phyloP scores from a whole-genome alignment of 352 stramenopile species.

The Globisporangium apiculatum region DNA sequence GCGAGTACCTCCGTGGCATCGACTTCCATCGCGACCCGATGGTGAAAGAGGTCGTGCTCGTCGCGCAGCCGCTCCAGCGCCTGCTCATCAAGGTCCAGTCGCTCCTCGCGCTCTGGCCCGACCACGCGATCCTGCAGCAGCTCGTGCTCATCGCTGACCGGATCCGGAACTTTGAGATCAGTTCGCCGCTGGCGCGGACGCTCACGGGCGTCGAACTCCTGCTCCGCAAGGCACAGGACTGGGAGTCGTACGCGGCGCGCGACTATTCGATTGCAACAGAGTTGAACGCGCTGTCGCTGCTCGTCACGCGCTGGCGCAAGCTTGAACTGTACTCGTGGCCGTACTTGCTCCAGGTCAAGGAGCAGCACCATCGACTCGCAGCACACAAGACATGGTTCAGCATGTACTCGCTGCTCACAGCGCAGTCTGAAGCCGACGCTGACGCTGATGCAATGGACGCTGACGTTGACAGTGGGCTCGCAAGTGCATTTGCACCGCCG shows the following conservation, averaged over 20 bases:
- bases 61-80: conserved; percentile 79
- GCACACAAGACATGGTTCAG: conserved; percentile 85
- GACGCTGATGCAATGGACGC: not conserved
- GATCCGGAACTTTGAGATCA: conserved; percentile 86
- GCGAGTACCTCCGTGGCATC: conserved; percentile 70
- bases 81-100: conserved; percentile 88
- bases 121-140: conserved; percentile 95
- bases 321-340: conserved; percentile 98
- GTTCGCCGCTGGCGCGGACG: conserved; percentile 83
- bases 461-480: conserved; percentile 5
- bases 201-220: conserved; percentile 95
- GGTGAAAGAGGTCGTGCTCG: conserved; percentile 89
- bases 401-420: conserved; percentile 85
- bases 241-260: conserved; percentile 94
- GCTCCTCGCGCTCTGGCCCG: conserved; percentile 93
- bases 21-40: conserved; percentile 94
- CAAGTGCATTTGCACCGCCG: conserved; percentile 1
- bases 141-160: conserved; percentile 88
- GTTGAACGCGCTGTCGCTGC: conserved; percentile 85
- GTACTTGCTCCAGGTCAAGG: conserved; percentile 88
- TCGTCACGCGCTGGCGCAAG: conserved; percentile 97
- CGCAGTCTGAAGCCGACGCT: conserved; percentile 58
- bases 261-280: conserved; percentile 90
- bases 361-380: conserved; percentile 61
- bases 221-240: conserved; percentile 96